Evolutionary conservation across 2,329 filamentous ascomycete species (phyloP), one percentile per base, ranked within the genome.

Genomic region (Coniella vitis): DNA sequence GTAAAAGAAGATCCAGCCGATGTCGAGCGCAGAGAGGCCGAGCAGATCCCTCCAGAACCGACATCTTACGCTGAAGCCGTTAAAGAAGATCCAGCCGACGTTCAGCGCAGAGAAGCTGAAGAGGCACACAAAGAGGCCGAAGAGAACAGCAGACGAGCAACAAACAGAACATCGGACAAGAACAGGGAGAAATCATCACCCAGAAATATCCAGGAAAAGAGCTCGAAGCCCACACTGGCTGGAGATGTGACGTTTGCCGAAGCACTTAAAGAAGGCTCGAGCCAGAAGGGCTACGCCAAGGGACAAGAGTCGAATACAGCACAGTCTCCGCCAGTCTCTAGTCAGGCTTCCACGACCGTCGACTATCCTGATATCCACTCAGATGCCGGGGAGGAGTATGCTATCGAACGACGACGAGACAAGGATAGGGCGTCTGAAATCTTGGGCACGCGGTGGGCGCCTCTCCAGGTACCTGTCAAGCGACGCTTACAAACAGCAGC

Each of bases 361-460:
- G 52, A 51, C 14, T 53, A 53, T 17, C 51, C 52, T 12, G 49
- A 54, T 12, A 49, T 54, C n/a, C 38, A 25, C 13, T 39, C 41
- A n/a, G 36, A 44, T 16, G 31, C 37, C 17, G 46, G 52, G n/a
- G 42, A 41, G 12, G 42, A 25, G 17, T 43, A 47, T 8, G 48
- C 48, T 13, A 21, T 31, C 31, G 34, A 49, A 32, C 49, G 48
- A 12, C 40, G 22, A n/a, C 45, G 10, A 31, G 48, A 52, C 25
- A 43, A 41, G 31, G 49, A 47, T 12, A 37, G 36, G 34, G 52
- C 52, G 3, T 17, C 38, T 12, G 52, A 56, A 21, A 52, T 58
- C 9, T 69, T 68, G 41, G 71, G 84, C 35, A 87, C 96, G 58
- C 82, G 86, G 54, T 96, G 89, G 74, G 93, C 90, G 7, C 91